Percentiles rank a stretch among this genome's conserved stretches.
These are phyloP conservation scores for Solanum pinnatisectum DNA, from an alignment of 257 asterid genomes.

Conservation along the genomic window DNA sequence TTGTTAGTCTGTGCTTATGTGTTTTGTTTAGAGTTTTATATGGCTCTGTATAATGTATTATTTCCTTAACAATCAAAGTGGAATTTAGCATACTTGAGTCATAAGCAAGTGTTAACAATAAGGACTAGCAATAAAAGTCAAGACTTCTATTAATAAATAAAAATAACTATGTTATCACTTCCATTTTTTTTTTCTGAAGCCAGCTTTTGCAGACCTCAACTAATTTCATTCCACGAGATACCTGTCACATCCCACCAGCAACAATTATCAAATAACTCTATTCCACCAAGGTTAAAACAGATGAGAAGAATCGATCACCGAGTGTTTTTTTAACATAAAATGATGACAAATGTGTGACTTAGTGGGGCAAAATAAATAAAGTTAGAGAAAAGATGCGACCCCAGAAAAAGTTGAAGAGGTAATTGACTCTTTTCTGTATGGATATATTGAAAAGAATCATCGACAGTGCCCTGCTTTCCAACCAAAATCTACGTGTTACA, in stretches of 20 bases:
- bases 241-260: neutral
- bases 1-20: neutral
- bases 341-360: neutral
- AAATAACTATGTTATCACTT: neutral
- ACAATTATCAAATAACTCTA: neutral
- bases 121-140: neutral
- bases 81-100: neutral
- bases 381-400: neutral
- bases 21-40: neutral
- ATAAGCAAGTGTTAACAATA: neutral
- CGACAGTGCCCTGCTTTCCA: conserved; percentile 50
- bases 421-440: conserved; percentile 9
- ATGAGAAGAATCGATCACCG: neutral
- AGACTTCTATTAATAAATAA: neutral
- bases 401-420: conserved; percentile 8
- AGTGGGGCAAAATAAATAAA: neutral
- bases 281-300: neutral
- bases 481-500: conserved; percentile 54
- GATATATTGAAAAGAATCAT: conserved; percentile 5
- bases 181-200: neutral
- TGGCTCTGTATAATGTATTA: neutral
- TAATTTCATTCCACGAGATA: too few species aligned
- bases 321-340: neutral
- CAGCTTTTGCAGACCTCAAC: neutral
- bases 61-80: neutral